phyloP scores from a whole-genome alignment of 805 yeast genomes.

The Metschnikowia colocasiae region DNA sequence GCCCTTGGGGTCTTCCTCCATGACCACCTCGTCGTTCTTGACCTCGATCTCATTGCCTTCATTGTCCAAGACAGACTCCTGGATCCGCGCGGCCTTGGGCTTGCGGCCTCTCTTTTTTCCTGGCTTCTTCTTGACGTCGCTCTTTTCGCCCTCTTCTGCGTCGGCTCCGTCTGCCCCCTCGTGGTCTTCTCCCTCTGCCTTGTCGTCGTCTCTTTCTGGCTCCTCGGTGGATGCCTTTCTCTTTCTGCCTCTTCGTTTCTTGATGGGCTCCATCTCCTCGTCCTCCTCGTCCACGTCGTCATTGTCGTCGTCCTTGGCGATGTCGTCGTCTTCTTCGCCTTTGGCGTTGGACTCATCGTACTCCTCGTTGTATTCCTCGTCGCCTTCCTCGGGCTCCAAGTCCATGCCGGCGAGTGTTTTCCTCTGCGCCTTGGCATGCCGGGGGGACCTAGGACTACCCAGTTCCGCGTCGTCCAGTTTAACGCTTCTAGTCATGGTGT shows the following conservation, averaged over 20 bases:
- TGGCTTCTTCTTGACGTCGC: slow-evolving; percentile 25
- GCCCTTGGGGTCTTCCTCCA: slow-evolving; percentile 72
- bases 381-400: slow-evolving; percentile 20
- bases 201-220: slow-evolving; percentile 15
- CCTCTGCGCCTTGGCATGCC: slow-evolving; percentile 14
- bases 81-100: slow-evolving; percentile 34
- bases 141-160: slow-evolving; percentile 10
- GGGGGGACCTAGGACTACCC: slow-evolving; percentile 14
- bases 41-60: slow-evolving; percentile 65
- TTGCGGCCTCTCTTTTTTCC: slow-evolving; percentile 32
- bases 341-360: slow-evolving; percentile 18
- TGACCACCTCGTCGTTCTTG: slow-evolving; percentile 70
- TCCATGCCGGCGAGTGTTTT: slow-evolving; percentile 20
- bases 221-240: slow-evolving; percentile 17
- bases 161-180: slow-evolving; percentile 6
- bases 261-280: slow-evolving; percentile 7
- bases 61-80: slow-evolving; percentile 52
- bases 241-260: slow-evolving; percentile 16
- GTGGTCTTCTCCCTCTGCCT: background rate
- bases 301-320: slow-evolving; percentile 16
- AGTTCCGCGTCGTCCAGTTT: slow-evolving; percentile 10
- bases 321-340: slow-evolving; percentile 18
- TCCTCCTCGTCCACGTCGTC: slow-evolving; percentile 10
- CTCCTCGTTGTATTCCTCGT: slow-evolving; percentile 19
- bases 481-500: slow-evolving; percentile 3